These are phyloP conservation scores for Agastache rugosa DNA, from an alignment of 257 asterid genomes.

Conservation along the genomic window DNA sequence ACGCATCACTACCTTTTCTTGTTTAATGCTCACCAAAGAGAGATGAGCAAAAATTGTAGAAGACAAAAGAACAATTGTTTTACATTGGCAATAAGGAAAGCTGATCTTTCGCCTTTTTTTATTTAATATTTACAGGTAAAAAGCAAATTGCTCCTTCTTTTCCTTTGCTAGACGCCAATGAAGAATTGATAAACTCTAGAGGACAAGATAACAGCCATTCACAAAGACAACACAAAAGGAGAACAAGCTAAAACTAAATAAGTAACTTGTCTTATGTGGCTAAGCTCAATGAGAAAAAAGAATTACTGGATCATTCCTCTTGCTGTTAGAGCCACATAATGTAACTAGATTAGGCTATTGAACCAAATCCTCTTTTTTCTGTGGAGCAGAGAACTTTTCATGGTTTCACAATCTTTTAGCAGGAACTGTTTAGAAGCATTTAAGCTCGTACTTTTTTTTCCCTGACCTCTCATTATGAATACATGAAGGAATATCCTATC, in stretches of 20 bases:
- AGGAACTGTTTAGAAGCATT: constrained; percentile 10
- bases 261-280: constrained; percentile 6
- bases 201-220: constrained; percentile 15
- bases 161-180: not conserved
- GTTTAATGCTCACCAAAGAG: constrained; percentile 9
- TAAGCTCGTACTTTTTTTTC: not conserved
- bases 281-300: constrained; percentile 3
- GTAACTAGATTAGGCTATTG: constrained; percentile 15
- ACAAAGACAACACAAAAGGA: not conserved
- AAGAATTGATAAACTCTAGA: not conserved
- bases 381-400: not conserved
- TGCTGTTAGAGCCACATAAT: constrained; percentile 21
- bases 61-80: constrained; percentile 8
- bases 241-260: constrained; percentile 11
- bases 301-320: constrained; percentile 4
- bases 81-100: not conserved
- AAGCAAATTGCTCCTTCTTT: not conserved
- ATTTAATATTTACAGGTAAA: not conserved
- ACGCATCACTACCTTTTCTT: not conserved
- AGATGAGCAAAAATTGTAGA: constrained; percentile 3
- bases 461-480: not conserved
- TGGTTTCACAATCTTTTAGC: not conserved
- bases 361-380: not conserved
- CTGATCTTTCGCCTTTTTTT: constrained; percentile 10
- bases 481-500: constrained; percentile 8